Evolutionary conservation across 805 yeast genomes (phyloP).

Genomic region (Yueomyces sp.): DNA sequence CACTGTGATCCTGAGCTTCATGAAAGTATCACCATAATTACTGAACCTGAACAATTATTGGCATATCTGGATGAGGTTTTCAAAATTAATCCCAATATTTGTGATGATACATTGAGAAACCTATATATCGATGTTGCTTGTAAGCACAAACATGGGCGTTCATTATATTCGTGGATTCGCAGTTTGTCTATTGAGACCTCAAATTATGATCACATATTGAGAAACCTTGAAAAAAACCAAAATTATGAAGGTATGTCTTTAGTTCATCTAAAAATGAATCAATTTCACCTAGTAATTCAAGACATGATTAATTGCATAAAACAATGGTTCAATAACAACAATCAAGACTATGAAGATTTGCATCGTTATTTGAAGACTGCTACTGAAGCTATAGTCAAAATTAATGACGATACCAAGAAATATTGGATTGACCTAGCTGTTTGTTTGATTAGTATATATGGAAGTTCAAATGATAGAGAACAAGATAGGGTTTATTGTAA

Average conservation of each 20-base stretch:
- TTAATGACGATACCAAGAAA: slow-evolving; percentile 1
- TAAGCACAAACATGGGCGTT: slow-evolving; percentile 2
- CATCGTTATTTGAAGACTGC: slow-evolving; percentile 6
- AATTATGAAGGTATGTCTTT: slow-evolving; percentile 12
- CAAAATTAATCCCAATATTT: neutral
- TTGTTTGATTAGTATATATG: slow-evolving; percentile 9
- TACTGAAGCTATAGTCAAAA: slow-evolving; percentile 4
- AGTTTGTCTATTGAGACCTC: slow-evolving; percentile 5
- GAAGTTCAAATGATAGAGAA: neutral
- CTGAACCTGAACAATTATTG: slow-evolving; percentile 2
- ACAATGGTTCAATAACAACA: slow-evolving; percentile 5
- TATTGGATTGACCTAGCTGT: slow-evolving; percentile 17
- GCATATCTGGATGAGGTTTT: slow-evolving; percentile 12
- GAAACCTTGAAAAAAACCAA: slow-evolving; percentile 2
- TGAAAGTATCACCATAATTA: slow-evolving; percentile 3
- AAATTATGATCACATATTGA: slow-evolving; percentile 5
- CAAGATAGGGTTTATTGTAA: slow-evolving; percentile 5
- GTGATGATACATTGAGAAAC: slow-evolving; percentile 3
- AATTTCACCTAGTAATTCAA: slow-evolving; percentile 9
- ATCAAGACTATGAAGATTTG: neutral
- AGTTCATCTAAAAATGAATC: slow-evolving; percentile 7
- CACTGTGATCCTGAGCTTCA: slow-evolving; percentile 13
- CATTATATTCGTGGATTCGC: slow-evolving; percentile 9
- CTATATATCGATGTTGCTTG: slow-evolving; percentile 11
- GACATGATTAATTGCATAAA: slow-evolving; percentile 8